Percentiles rank a stretch among this genome's conserved stretches.
Conservation (phyloP, 1,139 yeast genomes). For the Saccharomyces hybrid region DNA sequence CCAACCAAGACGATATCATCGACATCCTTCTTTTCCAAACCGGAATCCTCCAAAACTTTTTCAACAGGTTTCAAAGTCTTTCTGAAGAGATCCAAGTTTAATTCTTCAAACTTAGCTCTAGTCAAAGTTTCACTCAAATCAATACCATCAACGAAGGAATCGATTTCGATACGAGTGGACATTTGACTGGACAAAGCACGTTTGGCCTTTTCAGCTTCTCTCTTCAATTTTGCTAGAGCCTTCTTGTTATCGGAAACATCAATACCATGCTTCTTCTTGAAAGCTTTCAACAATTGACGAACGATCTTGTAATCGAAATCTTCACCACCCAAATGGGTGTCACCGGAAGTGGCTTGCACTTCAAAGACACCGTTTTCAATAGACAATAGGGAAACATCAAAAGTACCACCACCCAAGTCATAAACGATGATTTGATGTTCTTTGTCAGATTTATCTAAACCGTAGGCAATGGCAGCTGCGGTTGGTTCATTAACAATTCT, state of each 20-base stretch:
- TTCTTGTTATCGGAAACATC: slow-evolving; percentile 69
- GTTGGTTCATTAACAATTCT: slow-evolving; percentile 95
- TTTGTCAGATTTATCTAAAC: slow-evolving; percentile 80
- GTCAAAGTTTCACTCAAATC: slow-evolving; percentile 86
- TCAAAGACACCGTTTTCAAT: slow-evolving; percentile 93
- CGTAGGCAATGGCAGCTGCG: slow-evolving; percentile 95
- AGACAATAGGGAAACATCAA: slow-evolving; percentile 81
- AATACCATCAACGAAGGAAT: slow-evolving; percentile 90
- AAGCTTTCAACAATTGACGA: slow-evolving; percentile 73
- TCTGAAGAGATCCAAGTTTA: slow-evolving; percentile 79
- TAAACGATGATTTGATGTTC: slow-evolving; percentile 76
- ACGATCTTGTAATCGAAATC: slow-evolving; percentile 89
- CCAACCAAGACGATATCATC: slow-evolving; percentile 94
- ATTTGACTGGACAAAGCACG: slow-evolving; percentile 85
- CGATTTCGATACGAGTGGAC: slow-evolving; percentile 77
- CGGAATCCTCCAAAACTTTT: slow-evolving; percentile 84
- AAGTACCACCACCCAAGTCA: slow-evolving; percentile 96
- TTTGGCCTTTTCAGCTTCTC: slow-evolving; percentile 96
- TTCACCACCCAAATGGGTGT: slow-evolving; percentile 95
- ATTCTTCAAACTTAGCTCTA: slow-evolving; percentile 93
- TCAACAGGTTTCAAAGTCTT: slow-evolving; percentile 90
- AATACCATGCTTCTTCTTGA: slow-evolving; percentile 80
- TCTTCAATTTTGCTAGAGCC: slow-evolving; percentile 83
- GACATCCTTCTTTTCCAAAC: slow-evolving; percentile 70
- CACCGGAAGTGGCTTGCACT: slow-evolving; percentile 93